Evolutionary conservation across 768 basidiomycete genomes (phyloP).

Genomic region (Lentinula aciculospora): DNA sequence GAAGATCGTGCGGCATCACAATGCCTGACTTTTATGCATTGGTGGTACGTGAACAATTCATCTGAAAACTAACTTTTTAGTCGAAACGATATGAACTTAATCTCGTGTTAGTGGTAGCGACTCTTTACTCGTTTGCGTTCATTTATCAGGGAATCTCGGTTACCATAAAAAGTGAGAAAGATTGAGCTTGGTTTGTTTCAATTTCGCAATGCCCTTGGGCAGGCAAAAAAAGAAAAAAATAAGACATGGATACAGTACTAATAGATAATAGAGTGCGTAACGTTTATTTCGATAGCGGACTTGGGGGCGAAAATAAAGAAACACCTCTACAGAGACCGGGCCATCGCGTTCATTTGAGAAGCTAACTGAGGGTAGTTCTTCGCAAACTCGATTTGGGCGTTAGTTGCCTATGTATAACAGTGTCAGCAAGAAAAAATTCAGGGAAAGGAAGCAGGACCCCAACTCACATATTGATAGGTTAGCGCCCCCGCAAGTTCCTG

Average conservation of each 20-base stretch:
- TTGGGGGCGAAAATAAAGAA: not conserved
- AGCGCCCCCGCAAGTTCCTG: constrained; percentile 76
- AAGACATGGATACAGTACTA: not conserved
- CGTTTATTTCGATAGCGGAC: not conserved
- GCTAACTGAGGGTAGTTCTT: constrained; percentile 82
- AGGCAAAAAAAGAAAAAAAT: not conserved
- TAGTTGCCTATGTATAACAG: constrained; percentile 52
- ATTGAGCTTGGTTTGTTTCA: not conserved
- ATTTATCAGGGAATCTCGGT: not conserved
- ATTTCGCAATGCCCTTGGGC: not conserved
- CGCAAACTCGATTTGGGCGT: constrained; percentile 78
- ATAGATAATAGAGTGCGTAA: not conserved
- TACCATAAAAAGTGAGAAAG: not conserved
- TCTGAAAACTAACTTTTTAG: too few relatives aligned
- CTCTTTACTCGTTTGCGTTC: too few relatives aligned
- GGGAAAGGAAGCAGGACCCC: too few relatives aligned
- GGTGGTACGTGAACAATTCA: too few relatives aligned
- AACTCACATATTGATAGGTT: constrained; percentile 72
- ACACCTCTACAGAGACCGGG: constrained; percentile 15
- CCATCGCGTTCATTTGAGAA: constrained; percentile 52
- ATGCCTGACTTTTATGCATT: too few relatives aligned
- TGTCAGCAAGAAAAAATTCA: not conserved
- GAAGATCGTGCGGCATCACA: too few relatives aligned
- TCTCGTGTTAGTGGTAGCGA: too few relatives aligned
- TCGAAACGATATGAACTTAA: too few relatives aligned